Conservation (phyloP, 1,139 yeast genomes). For the Magnusiomyces sp. region DNA sequence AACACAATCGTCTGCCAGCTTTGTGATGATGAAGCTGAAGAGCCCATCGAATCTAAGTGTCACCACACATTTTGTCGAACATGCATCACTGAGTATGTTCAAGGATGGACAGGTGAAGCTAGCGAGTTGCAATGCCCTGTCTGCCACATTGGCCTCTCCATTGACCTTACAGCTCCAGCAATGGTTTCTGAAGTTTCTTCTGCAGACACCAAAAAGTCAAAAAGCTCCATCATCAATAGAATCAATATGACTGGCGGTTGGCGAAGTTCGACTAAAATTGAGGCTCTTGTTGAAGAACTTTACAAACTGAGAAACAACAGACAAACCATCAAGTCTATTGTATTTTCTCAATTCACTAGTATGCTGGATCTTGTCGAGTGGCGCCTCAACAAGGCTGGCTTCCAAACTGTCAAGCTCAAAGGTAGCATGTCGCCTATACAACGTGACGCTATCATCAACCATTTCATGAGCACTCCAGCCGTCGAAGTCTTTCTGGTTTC, state of each 20-base stretch:
- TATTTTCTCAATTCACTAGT: constrained; percentile 92
- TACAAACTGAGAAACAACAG: constrained; percentile 78
- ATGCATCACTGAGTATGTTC: constrained; percentile 84
- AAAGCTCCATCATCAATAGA: constrained; percentile 82
- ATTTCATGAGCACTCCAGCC: constrained; percentile 83
- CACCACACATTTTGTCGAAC: constrained; percentile 89
- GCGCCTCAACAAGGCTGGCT: constrained; percentile 90
- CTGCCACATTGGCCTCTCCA: constrained; percentile 85
- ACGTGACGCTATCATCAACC: constrained; percentile 80
- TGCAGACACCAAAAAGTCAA: constrained; percentile 71
- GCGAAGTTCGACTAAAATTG: constrained; percentile 92
- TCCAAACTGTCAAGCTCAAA: constrained; percentile 83
- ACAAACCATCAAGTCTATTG: constrained; percentile 88
- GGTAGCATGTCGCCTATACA: constrained; percentile 97
- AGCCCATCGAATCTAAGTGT: constrained; percentile 88
- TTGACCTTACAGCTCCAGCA: constrained; percentile 83
- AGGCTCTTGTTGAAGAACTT: constrained; percentile 88
- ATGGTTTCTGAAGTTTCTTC: constrained; percentile 36
- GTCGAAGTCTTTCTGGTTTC: constrained; percentile 93
- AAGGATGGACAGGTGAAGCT: constrained; percentile 63
- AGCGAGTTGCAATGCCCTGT: constrained; percentile 79
- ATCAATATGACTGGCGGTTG: constrained; percentile 80
- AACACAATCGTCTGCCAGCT: constrained; percentile 80
- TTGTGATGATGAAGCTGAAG: constrained; percentile 97
- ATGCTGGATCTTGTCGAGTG: constrained; percentile 94